These are phyloP conservation scores for Colletotrichum aenigma DNA, from an alignment of 2,329 filamentous ascomycete species.

Conservation along the genomic window DNA sequence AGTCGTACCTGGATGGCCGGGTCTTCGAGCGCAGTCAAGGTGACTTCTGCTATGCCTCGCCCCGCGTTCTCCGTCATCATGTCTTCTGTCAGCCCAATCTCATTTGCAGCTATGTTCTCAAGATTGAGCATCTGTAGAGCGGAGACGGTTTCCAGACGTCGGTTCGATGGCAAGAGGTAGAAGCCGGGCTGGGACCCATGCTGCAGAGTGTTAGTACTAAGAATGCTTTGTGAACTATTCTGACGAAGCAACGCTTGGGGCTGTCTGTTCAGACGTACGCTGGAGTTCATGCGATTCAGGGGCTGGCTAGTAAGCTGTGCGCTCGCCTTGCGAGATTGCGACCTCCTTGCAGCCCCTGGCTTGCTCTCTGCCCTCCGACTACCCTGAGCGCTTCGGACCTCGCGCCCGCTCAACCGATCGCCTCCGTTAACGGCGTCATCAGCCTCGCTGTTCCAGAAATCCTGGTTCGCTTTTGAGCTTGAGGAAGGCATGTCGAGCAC, in stretches of 20 bases:
- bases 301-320: slow-evolving; percentile 41
- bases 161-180: slow-evolving; percentile 59
- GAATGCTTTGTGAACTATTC: slow-evolving; percentile 2
- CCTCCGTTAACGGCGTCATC: slow-evolving; percentile 60
- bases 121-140: slow-evolving; percentile 89
- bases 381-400: slow-evolving; percentile 54
- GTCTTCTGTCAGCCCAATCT: slow-evolving; percentile 85
- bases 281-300: slow-evolving; percentile 54
- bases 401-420: slow-evolving; percentile 53
- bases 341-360: slow-evolving; percentile 50
- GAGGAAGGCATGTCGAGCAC: slow-evolving; percentile 71
- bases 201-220: slow-evolving; percentile 31
- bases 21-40: slow-evolving; percentile 70
- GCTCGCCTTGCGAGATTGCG: slow-evolving; percentile 63
- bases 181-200: slow-evolving; percentile 45
- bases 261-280: slow-evolving; percentile 35
- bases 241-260: slow-evolving; percentile 14
- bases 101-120: slow-evolving; percentile 87
- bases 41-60: slow-evolving; percentile 84
- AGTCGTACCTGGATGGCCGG: slow-evolving; percentile 62
- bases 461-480: slow-evolving; percentile 44
- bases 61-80: slow-evolving; percentile 93
- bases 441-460: slow-evolving; percentile 78
- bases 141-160: slow-evolving; percentile 66
- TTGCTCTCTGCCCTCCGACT: slow-evolving; percentile 59